Percentiles rank a stretch among this genome's conserved stretches.
Evolutionary conservation across 306 rosid species (phyloP).

Genomic region (Sesbania bispinosa): DNA sequence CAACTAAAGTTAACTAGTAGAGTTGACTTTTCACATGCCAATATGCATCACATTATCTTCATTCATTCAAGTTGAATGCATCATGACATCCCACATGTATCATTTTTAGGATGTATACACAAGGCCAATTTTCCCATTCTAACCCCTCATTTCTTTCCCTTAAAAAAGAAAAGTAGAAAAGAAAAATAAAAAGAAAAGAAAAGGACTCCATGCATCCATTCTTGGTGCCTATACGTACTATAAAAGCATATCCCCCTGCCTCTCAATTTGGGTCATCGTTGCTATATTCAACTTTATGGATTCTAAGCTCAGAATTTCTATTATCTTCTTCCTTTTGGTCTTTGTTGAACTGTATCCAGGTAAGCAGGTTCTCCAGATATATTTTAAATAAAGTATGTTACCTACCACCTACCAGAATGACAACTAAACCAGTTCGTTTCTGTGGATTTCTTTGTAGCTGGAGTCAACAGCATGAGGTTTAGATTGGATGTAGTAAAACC

Average conservation of each 20-base stretch:
- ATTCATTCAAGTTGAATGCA: not conserved
- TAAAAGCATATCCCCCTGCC: slow-evolving; percentile 16
- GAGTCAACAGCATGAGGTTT: slow-evolving; percentile 29
- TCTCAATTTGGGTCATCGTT: not conserved
- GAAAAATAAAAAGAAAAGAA: not conserved
- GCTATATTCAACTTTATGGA: slow-evolving; percentile 33
- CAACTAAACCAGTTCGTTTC: slow-evolving; percentile 5
- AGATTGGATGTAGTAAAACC: slow-evolving; percentile 23
- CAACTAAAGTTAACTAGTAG: not conserved
- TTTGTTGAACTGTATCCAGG: slow-evolving; percentile 46
- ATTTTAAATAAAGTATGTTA: not conserved
- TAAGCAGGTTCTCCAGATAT: slow-evolving; percentile 4
- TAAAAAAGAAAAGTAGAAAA: not conserved
- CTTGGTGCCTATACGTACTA: not conserved
- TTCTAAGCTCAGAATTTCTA: slow-evolving; percentile 19
- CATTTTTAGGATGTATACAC: not conserved
- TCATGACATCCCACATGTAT: not conserved
- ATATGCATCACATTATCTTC: not conserved
- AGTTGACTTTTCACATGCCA: slow-evolving; percentile 27
- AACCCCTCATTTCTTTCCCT: slow-evolving; percentile 2
- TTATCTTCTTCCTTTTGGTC: slow-evolving; percentile 32
- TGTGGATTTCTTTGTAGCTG: slow-evolving; percentile 32
- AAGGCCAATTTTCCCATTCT: slow-evolving; percentile 13
- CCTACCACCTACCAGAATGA: not conserved
- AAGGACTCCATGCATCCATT: slow-evolving; percentile 12